phyloP scores from a whole-genome alignment of 2,329 filamentous ascomycete species.

The Fusarium paranaense region DNA sequence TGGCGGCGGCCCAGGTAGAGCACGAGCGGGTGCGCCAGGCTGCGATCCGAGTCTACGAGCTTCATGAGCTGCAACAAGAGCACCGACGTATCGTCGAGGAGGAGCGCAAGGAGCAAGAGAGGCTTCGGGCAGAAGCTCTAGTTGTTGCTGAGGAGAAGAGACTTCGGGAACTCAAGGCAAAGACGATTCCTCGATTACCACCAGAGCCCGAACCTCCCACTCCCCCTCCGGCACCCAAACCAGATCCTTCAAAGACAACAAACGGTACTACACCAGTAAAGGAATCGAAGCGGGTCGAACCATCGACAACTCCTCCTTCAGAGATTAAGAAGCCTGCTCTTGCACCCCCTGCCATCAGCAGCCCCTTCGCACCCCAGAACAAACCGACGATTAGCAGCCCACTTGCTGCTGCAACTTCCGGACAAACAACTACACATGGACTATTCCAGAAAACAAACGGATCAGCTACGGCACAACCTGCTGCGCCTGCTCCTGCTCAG shows the following conservation, averaged over 20 bases:
- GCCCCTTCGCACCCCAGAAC: slow-evolving; percentile 33
- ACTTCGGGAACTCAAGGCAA: slow-evolving; percentile 60
- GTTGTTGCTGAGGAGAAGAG: slow-evolving; percentile 61
- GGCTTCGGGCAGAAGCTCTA: slow-evolving; percentile 57
- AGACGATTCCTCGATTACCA: slow-evolving; percentile 58
- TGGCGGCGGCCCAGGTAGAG: slow-evolving; percentile 73
- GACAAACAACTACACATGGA: slow-evolving; percentile 20
- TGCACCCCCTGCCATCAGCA: slow-evolving; percentile 28
- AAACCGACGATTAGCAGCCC: slow-evolving; percentile 39
- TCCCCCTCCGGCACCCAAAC: slow-evolving; percentile 38
- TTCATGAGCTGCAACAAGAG: slow-evolving; percentile 60
- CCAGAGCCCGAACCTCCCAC: slow-evolving; percentile 48
- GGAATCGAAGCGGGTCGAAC: slow-evolving; percentile 34
- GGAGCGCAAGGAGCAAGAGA: slow-evolving; percentile 60
- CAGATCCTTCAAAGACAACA: slow-evolving; percentile 22
- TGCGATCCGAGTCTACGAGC: slow-evolving; percentile 61
- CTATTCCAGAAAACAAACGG: slow-evolving; percentile 37
- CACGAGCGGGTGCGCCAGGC: slow-evolving; percentile 72
- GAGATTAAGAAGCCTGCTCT: slow-evolving; percentile 36
- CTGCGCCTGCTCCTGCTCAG: slow-evolving; percentile 2
- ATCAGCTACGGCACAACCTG: slow-evolving; percentile 1
- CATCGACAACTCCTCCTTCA: slow-evolving; percentile 32
- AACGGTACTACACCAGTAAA: slow-evolving; percentile 39
- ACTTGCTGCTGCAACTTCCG: slow-evolving; percentile 29
- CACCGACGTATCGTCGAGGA: slow-evolving; percentile 56